Evolutionary conservation across 2,329 filamentous ascomycete genomes (phyloP).

Genomic region (Pseudovirgaria hyperparasitica): DNA sequence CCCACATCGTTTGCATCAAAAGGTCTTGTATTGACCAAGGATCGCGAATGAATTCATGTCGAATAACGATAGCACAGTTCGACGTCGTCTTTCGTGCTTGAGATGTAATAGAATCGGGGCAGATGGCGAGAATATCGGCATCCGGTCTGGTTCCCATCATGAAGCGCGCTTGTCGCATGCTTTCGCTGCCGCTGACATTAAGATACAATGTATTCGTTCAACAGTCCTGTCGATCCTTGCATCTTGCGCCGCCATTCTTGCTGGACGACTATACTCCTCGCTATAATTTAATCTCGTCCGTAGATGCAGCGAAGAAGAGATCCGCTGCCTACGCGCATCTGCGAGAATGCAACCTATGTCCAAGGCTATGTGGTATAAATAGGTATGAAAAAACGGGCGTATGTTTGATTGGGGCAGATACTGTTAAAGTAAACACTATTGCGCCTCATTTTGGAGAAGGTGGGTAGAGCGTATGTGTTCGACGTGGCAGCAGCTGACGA

Average conservation of each 20-base stretch:
- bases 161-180: too few relatives aligned
- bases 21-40: too few relatives aligned
- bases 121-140: too few relatives aligned
- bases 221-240: constrained; percentile 21
- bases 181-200: too few relatives aligned
- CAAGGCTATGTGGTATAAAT: constrained; percentile 64
- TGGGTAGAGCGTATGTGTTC: constrained; percentile 27
- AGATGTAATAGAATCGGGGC: too few relatives aligned
- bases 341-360: constrained; percentile 69
- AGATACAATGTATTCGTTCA: too few relatives aligned
- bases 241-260: constrained; percentile 53
- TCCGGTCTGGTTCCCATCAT: too few relatives aligned
- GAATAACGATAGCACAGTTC: too few relatives aligned
- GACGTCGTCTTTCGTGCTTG: too few relatives aligned
- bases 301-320: constrained; percentile 61
- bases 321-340: constrained; percentile 63
- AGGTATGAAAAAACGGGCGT: constrained; percentile 67
- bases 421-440: constrained; percentile 70
- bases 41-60: too few relatives aligned
- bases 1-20: too few relatives aligned
- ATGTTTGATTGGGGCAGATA: constrained; percentile 62
- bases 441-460: constrained; percentile 72
- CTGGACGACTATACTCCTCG: constrained; percentile 62
- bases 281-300: constrained; percentile 54
- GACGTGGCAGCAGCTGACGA: constrained; percentile 4